Conservation (phyloP, 2,329 filamentous ascomycete genomes). For the Aschersonia sp. region DNA sequence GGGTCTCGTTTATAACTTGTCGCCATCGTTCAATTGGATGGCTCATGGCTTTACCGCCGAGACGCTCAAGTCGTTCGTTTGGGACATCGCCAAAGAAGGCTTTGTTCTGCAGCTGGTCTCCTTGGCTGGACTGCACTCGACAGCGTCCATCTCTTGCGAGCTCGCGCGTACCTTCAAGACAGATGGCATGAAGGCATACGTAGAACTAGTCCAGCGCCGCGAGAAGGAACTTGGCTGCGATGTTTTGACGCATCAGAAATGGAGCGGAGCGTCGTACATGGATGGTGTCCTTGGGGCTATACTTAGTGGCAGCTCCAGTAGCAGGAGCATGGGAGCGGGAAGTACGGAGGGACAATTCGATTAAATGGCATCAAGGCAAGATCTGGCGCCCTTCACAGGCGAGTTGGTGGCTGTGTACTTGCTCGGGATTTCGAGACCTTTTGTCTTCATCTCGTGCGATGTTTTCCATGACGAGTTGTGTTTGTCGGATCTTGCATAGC, state of each 20-base stretch:
- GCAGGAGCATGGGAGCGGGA: conserved; percentile 86
- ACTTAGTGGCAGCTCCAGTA: conserved; percentile 79
- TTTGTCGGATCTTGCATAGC: no score
- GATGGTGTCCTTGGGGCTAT: conserved; percentile 84
- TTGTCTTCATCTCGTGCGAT: no score
- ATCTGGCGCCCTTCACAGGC: no score
- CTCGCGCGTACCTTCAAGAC: conserved; percentile 71
- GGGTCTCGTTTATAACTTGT: conserved; percentile 91
- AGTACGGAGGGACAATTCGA: conserved; percentile 67
- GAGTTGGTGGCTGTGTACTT: no score
- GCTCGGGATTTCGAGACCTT: no score
- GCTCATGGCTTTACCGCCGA: conserved; percentile 77
- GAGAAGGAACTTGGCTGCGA: conserved; percentile 89
- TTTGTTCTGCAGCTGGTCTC: conserved; percentile 57
- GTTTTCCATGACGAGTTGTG: no score
- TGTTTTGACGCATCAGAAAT: conserved; percentile 90
- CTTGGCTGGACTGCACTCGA: conserved; percentile 51
- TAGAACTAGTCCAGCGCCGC: conserved; percentile 75
- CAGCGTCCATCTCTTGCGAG: conserved; percentile 52
- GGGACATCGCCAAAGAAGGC: conserved; percentile 86
- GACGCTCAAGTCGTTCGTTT: conserved; percentile 80
- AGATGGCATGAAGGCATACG: conserved; percentile 93
- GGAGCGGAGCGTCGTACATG: conserved; percentile 56
- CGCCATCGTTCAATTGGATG: conserved; percentile 98
- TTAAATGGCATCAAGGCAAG: no score